Conservation (phyloP, 495 filamentous ascomycete species). For the Hypomontagnella monticulosa region DNA sequence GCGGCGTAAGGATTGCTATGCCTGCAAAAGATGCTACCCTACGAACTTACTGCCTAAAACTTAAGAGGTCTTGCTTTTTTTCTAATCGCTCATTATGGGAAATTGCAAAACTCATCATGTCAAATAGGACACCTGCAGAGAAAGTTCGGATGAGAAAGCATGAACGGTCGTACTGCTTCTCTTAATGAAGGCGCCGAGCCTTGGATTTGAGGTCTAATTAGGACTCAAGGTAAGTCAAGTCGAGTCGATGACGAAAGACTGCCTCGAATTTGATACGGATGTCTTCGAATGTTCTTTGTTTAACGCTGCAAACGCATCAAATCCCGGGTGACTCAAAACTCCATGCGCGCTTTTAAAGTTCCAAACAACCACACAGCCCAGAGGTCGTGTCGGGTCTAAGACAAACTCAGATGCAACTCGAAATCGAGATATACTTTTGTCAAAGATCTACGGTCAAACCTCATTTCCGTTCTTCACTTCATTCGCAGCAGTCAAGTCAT, state of each 20-base stretch:
- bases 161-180: not conserved
- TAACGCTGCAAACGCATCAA: not conserved
- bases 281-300: not conserved
- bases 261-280: not conserved
- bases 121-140: not conserved
- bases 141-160: not conserved
- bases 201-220: not conserved
- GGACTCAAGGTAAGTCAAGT: conserved; percentile 13
- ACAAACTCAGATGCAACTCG: not conserved
- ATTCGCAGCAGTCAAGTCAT: not conserved
- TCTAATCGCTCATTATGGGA: not conserved
- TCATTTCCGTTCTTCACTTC: not conserved
- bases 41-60: conserved; percentile 4
- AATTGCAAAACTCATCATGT: not conserved
- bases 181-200: not conserved
- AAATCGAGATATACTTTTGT: not conserved
- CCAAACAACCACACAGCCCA: not conserved
- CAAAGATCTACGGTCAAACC: not conserved
- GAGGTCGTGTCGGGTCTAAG: not conserved
- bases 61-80: not conserved
- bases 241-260: conserved; percentile 20
- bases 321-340: not conserved
- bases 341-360: conserved; percentile 3
- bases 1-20: conserved; percentile 27
- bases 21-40: conserved; percentile 33